These are phyloP conservation scores for Chlamydomonas incerta DNA, from an alignment of 139 green algal genomes.

Conservation along the genomic window DNA sequence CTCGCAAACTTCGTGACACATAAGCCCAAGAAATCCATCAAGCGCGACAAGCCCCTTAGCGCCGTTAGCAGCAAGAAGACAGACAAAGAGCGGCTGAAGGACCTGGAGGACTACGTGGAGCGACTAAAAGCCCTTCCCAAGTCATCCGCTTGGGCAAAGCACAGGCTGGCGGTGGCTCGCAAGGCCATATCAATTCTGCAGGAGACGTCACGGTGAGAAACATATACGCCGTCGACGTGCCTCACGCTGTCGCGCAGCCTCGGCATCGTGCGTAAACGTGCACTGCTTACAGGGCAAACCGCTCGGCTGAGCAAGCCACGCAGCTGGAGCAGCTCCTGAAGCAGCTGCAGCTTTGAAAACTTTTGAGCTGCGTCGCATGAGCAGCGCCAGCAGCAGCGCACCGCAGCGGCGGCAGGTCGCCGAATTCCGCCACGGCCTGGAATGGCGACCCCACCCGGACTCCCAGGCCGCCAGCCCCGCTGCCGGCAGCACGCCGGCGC, in stretches of 20 bases:
- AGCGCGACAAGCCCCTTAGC: neutral
- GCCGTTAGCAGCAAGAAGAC: neutral
- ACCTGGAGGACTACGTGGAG: neutral
- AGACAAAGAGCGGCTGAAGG: neutral
- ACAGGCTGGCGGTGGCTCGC: neutral
- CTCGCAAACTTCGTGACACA: neutral
- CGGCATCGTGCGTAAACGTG: neutral
- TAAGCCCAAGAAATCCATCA: neutral
- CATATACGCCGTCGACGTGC: neutral
- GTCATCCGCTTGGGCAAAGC: conserved; percentile 7
- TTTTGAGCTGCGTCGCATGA: neutral
- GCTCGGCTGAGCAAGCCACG: neutral
- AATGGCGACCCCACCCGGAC: neutral
- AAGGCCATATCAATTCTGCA: conserved; percentile 8
- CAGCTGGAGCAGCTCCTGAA: conserved; percentile 2
- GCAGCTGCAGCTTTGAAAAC: conserved; percentile 7
- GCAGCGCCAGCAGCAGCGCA: neutral
- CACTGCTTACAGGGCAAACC: neutral
- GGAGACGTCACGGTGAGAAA: too few species aligned
- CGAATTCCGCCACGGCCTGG: neutral
- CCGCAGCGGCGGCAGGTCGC: neutral
- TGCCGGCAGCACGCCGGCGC: neutral
- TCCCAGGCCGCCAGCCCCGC: too few species aligned
- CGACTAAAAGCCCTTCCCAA: neutral
- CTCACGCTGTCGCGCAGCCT: neutral